A percentile compares a stretch with the other conserved stretches of the same genome.
Conservation (phyloP, 2,329 filamentous ascomycete genomes). For the Penicillium sp. region DNA sequence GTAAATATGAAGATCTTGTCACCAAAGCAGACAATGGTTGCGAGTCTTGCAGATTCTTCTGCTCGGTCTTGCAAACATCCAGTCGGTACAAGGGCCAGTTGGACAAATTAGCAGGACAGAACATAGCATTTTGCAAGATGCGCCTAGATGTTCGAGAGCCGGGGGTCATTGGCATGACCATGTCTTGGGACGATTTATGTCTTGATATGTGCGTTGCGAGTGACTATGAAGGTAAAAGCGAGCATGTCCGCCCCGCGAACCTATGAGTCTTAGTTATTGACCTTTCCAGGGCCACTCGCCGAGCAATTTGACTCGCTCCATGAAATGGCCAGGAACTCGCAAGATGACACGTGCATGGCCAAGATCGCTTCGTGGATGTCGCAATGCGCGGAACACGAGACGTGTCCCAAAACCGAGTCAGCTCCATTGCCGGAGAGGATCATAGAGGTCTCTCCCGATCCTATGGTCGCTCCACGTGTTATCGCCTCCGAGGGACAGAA, state of each 20-base stretch:
- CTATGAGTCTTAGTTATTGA: not conserved
- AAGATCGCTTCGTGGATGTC: not conserved
- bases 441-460: not conserved
- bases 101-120: not conserved
- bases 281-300: not conserved
- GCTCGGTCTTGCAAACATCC: not conserved
- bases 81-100: not conserved
- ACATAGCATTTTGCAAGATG: not conserved
- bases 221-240: not conserved
- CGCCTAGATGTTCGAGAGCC: conserved; percentile 1
- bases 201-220: conserved; percentile 3
- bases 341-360: not conserved
- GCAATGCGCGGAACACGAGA: not conserved
- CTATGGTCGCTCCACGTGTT: not conserved
- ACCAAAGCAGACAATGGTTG: not conserved
- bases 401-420: not conserved
- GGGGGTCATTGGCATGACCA: conserved; percentile 1
- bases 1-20: not conserved
- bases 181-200: conserved; percentile 1
- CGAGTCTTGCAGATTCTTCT: not conserved
- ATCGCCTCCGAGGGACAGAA: not conserved
- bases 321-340: not conserved
- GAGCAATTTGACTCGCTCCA: not conserved
- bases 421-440: not conserved
- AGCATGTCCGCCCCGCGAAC: not conserved